Evolutionary conservation across 2,329 filamentous ascomycete species (phyloP).

Genomic region (Venturia asperata): DNA sequence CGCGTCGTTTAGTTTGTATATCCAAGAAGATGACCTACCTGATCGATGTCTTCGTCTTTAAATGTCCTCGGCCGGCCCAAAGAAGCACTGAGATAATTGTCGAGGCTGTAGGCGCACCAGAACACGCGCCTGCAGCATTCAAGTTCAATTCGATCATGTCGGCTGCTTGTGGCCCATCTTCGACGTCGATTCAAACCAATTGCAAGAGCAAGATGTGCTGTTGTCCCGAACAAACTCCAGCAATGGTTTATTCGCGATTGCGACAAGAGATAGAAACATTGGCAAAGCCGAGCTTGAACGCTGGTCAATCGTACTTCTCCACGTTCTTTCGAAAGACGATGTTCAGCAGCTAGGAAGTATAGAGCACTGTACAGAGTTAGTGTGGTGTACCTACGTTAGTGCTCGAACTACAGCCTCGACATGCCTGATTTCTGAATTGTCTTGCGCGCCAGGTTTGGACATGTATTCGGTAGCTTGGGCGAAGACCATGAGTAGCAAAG

Average conservation of each 20-base stretch:
- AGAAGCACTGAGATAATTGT: conserved; percentile 35
- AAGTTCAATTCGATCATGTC: conserved; percentile 22
- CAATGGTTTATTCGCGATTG: conserved; percentile 33
- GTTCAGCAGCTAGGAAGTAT: conserved; percentile 28
- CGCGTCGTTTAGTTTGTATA: background rate
- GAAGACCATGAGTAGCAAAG: conserved; percentile 47
- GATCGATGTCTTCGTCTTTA: conserved; percentile 30
- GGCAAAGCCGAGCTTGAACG: conserved; percentile 37
- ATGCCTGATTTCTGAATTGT: background rate
- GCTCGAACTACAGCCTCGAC: background rate
- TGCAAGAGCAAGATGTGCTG: conserved; percentile 32
- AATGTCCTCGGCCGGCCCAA: conserved; percentile 33
- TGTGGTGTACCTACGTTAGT: background rate
- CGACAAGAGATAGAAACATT: conserved; percentile 35
- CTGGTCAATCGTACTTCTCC: conserved; percentile 30
- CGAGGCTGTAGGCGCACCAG: conserved; percentile 35
- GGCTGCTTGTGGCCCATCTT: conserved; percentile 21
- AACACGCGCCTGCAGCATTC: conserved; percentile 34
- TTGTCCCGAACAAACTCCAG: conserved; percentile 35
- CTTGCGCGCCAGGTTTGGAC: conserved; percentile 21
- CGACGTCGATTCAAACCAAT: conserved; percentile 32
- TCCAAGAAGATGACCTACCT: conserved; percentile 19
- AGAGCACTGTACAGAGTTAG: conserved; percentile 23
- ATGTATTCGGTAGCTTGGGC: conserved; percentile 45
- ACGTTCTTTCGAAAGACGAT: conserved; percentile 30